Percentiles rank a stretch among this genome's conserved stretches.
Evolutionary conservation across 768 basidiomycete species (phyloP).

Genomic region (Boletellus ananas): DNA sequence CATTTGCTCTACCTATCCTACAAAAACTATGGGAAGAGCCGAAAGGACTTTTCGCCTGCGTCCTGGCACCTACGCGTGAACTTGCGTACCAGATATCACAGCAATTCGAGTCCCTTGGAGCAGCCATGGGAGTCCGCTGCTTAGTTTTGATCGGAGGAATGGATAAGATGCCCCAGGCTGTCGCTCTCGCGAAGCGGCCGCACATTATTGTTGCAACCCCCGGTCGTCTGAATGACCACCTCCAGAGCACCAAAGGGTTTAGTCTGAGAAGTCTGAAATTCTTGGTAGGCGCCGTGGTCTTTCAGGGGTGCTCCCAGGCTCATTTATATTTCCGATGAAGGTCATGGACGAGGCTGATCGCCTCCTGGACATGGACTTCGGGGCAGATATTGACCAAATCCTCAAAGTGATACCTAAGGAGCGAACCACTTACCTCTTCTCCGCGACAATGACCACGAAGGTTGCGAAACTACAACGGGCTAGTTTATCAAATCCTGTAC

Average conservation of each 20-base stretch:
- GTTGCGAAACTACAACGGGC: conserved; percentile 95
- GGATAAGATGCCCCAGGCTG: conserved; percentile 85
- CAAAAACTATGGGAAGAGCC: conserved; percentile 97
- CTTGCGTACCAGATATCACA: conserved; percentile 98
- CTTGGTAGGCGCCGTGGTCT: conserved; percentile 51
- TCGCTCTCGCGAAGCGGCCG: conserved; percentile 89
- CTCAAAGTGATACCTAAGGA: conserved; percentile 93
- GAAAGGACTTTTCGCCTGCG: conserved; percentile 86
- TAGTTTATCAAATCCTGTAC: conserved; percentile 88
- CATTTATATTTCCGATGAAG: conserved; percentile 36
- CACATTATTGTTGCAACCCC: conserved; percentile 96
- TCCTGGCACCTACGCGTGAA: conserved; percentile 97
- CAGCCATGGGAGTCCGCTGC: conserved; percentile 88
- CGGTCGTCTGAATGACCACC: conserved; percentile 86
- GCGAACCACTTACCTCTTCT: conserved; percentile 93
- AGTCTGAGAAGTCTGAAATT: conserved; percentile 82
- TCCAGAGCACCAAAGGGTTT: conserved; percentile 98
- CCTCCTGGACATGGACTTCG: conserved; percentile 94
- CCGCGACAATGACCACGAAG: conserved; percentile 98
- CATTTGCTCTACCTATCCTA: conserved; percentile 92
- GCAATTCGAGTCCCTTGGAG: conserved; percentile 89
- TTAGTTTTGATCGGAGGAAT: conserved; percentile 94
- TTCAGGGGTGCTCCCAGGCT: background rate
- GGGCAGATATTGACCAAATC: conserved; percentile 92
- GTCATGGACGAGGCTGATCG: conserved; percentile 98